These are phyloP conservation scores for Fragaria vesca DNA, from an alignment of 306 rosid genomes.

Conservation along the genomic window DNA sequence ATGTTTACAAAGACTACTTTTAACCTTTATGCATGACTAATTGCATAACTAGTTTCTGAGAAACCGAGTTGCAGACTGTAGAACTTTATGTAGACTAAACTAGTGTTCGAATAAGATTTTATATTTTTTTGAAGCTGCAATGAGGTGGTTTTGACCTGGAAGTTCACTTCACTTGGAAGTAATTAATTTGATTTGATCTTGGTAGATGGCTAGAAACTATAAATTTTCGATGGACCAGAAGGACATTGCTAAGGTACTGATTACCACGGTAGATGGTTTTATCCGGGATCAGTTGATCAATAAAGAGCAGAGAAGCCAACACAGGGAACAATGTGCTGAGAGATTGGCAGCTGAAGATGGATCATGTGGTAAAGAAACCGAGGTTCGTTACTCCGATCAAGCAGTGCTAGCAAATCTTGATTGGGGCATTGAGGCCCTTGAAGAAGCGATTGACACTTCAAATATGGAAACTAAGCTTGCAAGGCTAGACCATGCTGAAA, in stretches of 20 bases:
- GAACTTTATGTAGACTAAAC: neutral
- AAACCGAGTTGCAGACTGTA: neutral
- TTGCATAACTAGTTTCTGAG: neutral
- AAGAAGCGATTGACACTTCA: slow-evolving; percentile 82
- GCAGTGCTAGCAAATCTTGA: slow-evolving; percentile 88
- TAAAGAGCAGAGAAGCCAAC: slow-evolving; percentile 61
- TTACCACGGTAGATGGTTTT: slow-evolving; percentile 56
- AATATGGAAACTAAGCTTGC: slow-evolving; percentile 89
- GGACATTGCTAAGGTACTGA: slow-evolving; percentile 30
- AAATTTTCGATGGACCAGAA: slow-evolving; percentile 66
- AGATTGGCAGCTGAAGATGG: slow-evolving; percentile 94
- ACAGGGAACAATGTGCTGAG: slow-evolving; percentile 88
- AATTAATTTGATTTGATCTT: slow-evolving; percentile 11
- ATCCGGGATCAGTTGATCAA: slow-evolving; percentile 59
- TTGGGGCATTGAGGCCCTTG: slow-evolving; percentile 95
- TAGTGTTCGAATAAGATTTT: neutral
- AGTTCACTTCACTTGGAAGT: slow-evolving; percentile 2
- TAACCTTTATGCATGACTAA: neutral
- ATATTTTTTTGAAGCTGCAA: neutral
- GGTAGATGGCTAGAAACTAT: slow-evolving; percentile 49
- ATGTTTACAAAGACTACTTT: neutral
- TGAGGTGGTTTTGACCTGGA: neutral
- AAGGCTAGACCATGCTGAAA: slow-evolving; percentile 74
- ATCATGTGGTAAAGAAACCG: slow-evolving; percentile 50
- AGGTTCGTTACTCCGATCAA: slow-evolving; percentile 83